A percentile compares a stretch with the other conserved stretches of the same genome.
These are phyloP conservation scores for Talaromyces rugulosus DNA, from an alignment of 2,329 filamentous ascomycete species.

Conservation along the genomic window DNA sequence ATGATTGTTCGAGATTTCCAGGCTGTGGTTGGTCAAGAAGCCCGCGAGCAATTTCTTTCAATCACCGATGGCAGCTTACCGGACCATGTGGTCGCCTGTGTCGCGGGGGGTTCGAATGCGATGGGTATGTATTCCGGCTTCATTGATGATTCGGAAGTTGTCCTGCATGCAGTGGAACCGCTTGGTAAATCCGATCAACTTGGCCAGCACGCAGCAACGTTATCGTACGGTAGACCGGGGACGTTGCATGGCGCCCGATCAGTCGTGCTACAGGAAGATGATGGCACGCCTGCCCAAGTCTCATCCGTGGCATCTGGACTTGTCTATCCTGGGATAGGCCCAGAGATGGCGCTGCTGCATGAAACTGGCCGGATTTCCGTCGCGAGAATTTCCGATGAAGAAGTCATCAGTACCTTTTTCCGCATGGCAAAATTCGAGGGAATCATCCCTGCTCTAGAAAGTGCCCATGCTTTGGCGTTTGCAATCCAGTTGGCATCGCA, in stretches of 20 bases:
- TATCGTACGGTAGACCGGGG: background rate
- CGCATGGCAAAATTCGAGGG: conserved; percentile 18
- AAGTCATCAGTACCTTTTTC: conserved; percentile 19
- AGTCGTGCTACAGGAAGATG: conserved; percentile 3
- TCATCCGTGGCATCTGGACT: conserved; percentile 21
- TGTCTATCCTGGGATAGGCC: conserved; percentile 22
- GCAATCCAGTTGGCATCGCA: conserved; percentile 67
- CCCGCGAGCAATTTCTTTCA: conserved; percentile 12
- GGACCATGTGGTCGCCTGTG: conserved; percentile 19
- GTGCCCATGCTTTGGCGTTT: conserved; percentile 49
- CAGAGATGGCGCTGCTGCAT: conserved; percentile 19
- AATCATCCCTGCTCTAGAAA: conserved; percentile 7
- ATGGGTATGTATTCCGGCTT: conserved; percentile 14
- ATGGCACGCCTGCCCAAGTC: background rate
- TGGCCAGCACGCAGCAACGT: conserved; percentile 4
- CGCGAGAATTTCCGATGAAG: conserved; percentile 17
- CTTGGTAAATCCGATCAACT: background rate
- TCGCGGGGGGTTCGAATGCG: conserved; percentile 20
- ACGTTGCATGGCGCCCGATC: conserved; percentile 3
- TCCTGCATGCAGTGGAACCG: background rate
- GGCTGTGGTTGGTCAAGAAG: conserved; percentile 3
- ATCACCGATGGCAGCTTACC: conserved; percentile 16
- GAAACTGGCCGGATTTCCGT: conserved; percentile 16
- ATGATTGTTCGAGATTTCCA: conserved; percentile 8
- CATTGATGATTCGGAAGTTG: conserved; percentile 2